Evolutionary conservation across 177 flowering plant genomes (phyloP), one percentile per base, ranked within the genome.

Genomic region (Vitis hybrid): DNA sequence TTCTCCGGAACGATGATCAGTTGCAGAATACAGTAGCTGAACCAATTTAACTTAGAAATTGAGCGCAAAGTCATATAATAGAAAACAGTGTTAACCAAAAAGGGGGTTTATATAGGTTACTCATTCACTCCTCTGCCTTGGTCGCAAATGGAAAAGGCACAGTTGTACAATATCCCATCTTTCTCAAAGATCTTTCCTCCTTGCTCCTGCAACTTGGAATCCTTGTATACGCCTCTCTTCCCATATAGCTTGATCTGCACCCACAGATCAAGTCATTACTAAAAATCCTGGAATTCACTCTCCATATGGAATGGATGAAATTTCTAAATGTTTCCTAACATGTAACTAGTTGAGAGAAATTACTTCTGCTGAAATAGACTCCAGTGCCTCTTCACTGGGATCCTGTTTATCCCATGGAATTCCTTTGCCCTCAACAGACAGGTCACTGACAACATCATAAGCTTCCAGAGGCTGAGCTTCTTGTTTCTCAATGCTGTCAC

Each of bases 161-260:
- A 90, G 68, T 91, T 94, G 76, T 82, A 94, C 57, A 91, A 20
- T 41, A 94, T 75, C 20, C 93, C 92, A 80, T 94, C 96, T 76
- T 78, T 88, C 77, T 94, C 97, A 11, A 89, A 79, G 56, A 94
- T 89, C 48, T 79, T 48, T 10, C 89, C 98, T 4, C 94, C 96
- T 76, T 75, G 74, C 15, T 90, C 88, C 59, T 79, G 85, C 82
- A 92, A 64, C 85, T 61, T 85, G 3, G 84, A 79, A 67, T 87
- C 97, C 74, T 86, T 89, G 77, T 92, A 73, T 7, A 94, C 94
- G 7, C 84, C 86, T 68, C 88, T 77, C 78, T 90, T 94, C 0
- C 97, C 96, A 69, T 81, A 87, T 9, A 90, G 69, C 76, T 94
- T 94, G 21, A 92, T 74, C 96, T 93, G 90, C 73, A 82, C n/a